Percentiles rank a stretch among this genome's conserved stretches.
These are phyloP conservation scores for Pleurotus giganteus DNA, from an alignment of 768 basidiomycete genomes.

Conservation along the genomic window DNA sequence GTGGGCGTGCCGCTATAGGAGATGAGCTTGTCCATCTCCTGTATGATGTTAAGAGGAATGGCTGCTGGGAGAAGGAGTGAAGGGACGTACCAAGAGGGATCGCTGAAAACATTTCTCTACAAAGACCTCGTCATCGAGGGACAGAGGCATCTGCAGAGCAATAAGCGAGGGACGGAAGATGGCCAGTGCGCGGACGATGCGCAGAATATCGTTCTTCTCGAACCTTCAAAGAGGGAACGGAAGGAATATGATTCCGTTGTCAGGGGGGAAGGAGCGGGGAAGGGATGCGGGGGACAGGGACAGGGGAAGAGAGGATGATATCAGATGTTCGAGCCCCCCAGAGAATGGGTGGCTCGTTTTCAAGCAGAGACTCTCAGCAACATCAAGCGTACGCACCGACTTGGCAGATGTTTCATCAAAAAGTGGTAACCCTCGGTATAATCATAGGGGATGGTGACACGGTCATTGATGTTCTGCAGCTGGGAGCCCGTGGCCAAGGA, in stretches of 20 bases:
- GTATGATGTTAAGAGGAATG: conserved; percentile 13
- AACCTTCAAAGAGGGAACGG: conserved; percentile 55
- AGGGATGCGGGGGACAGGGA: conserved; percentile 15
- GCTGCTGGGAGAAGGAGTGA: conserved; percentile 11
- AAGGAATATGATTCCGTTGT: conserved; percentile 7
- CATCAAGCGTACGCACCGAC: conserved; percentile 58
- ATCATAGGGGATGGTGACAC: conserved; percentile 80
- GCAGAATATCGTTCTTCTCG: conserved; percentile 93
- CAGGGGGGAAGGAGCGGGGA: conserved; percentile 17
- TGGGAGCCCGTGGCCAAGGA: conserved; percentile 31
- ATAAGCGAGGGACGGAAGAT: conserved; percentile 97
- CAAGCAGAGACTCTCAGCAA: conserved; percentile 27
- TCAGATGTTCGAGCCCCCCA: conserved; percentile 42
- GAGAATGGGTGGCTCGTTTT: conserved; percentile 38
- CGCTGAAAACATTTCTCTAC: conserved; percentile 95
- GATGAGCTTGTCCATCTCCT: conserved; percentile 97
- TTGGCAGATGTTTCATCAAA: conserved; percentile 90
- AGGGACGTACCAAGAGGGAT: conserved; percentile 70
- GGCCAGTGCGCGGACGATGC: conserved; percentile 91
- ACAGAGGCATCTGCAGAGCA: conserved; percentile 96
- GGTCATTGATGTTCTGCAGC: conserved; percentile 59
- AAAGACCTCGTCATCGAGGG: conserved; percentile 94
- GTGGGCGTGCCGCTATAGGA: conserved; percentile 97
- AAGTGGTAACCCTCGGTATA: conserved; percentile 97
- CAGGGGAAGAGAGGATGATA: conserved; percentile 25